Evolutionary conservation across 345 rosid genomes (phyloP), one percentile per base, ranked within the genome.

Genomic region (Arabis hirsuta): DNA sequence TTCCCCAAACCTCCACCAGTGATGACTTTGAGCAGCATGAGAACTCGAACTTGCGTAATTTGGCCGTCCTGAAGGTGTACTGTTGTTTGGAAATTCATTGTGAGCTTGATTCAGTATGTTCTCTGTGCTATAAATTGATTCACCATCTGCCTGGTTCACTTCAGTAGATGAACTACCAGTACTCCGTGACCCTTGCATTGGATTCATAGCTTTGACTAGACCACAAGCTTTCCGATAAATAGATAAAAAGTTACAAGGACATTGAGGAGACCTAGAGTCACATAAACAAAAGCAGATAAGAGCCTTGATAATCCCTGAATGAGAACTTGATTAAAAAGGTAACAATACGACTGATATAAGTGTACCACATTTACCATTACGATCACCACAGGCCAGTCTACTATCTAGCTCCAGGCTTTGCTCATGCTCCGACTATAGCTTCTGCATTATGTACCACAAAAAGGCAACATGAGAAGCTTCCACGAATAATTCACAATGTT

Each of bases 1-100:
- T 71, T 90, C 97, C 42, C 90, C 87, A 14, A 77, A 79, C 76
- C 71, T 87, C 96, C 88, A 86, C 72, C 83, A 79, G 76, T 78
- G 65, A 65, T 77, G 81, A 64, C 60, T 73, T 52, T 76, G 91
- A 74, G 42, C 68, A 62, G 73, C 81, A 69, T 78, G 82, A 80
- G 77, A 55, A 29, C 66, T 67, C 12, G 85, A 70, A 74, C 78
- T 74, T 45, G 67, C 72, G 43, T 82, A 79, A 13, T 81, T 47
- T 34, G 79, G 74, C 55, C 73, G 80, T 42, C 76, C 76, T 62
- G 86, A 81, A 76, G 89, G 54, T 34, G 45, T 81, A 16, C 72
- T n/a, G 55, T 62, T 75, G 81, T 76, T 81, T 10, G 85, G 64
- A 57, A 84, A 62, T 32, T 76, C 73, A 67, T 57, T 69, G 34